phyloP scores from a whole-genome alignment of 108 stramenopile species.

The Pseudonitzschia multiseries region DNA sequence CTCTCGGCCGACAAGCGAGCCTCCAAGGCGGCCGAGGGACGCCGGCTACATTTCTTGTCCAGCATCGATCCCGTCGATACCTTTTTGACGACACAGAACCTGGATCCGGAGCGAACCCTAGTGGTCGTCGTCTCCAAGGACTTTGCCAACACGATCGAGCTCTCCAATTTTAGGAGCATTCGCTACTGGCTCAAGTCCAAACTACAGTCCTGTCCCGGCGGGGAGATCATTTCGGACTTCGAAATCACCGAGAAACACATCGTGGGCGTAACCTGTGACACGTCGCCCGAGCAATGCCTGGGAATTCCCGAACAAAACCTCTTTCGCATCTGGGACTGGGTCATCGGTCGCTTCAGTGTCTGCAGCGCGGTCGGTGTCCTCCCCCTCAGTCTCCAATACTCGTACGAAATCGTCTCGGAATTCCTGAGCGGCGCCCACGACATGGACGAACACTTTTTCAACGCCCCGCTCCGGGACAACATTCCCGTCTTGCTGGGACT shows the following conservation, averaged over 20 bases:
- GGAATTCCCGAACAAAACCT: slow-evolving; percentile 83
- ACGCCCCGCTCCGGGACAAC: slow-evolving; percentile 91
- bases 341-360: slow-evolving; percentile 92
- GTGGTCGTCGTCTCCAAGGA: slow-evolving; percentile 92
- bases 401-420: slow-evolving; percentile 65
- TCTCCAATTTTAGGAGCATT: slow-evolving; percentile 86
- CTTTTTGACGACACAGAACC: slow-evolving; percentile 59
- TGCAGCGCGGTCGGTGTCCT: slow-evolving; percentile 84
- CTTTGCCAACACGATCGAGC: slow-evolving; percentile 47
- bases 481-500: slow-evolving; percentile 96
- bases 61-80: slow-evolving; percentile 98
- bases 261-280: slow-evolving; percentile 69
- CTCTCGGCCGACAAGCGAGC: slow-evolving; percentile 71
- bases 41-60: slow-evolving; percentile 86
- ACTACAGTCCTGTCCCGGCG: slow-evolving; percentile 18
- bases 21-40: slow-evolving; percentile 53
- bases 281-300: slow-evolving; percentile 44
- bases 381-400: slow-evolving; percentile 91
- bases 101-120: slow-evolving; percentile 82
- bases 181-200: slow-evolving; percentile 79
- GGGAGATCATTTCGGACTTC: slow-evolving; percentile 32
- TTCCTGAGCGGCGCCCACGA: slow-evolving; percentile 95
- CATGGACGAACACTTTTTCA: slow-evolving; percentile 97
- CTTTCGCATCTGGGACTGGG: slow-evolving; percentile 98
- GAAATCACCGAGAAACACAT: slow-evolving; percentile 80